These are phyloP conservation scores for Collybia mongolica DNA, from an alignment of 768 basidiomycete species.

Conservation along the genomic window DNA sequence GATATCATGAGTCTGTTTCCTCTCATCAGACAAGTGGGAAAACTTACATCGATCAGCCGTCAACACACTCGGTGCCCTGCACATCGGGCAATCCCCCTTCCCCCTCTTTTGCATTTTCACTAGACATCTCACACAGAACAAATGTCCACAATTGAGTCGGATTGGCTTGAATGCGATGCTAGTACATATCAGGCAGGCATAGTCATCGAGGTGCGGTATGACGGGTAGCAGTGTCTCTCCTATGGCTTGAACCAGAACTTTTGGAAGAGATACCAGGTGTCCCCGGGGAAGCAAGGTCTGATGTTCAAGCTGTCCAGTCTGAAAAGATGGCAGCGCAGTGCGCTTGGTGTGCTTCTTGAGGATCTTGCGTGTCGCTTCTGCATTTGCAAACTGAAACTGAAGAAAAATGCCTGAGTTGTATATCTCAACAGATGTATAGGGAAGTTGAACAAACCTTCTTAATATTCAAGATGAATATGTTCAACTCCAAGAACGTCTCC, in stretches of 20 bases:
- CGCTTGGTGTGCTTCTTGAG: conserved; percentile 94
- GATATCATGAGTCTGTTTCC: conserved; percentile 1
- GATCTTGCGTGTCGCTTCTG: conserved; percentile 89
- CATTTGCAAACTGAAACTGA: conserved; percentile 80
- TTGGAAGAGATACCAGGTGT: conserved; percentile 26
- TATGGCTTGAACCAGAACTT: conserved; percentile 72
- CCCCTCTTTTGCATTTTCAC: conserved; percentile 2
- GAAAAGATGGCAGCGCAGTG: conserved; percentile 72
- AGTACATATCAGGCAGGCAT: conserved; percentile 85
- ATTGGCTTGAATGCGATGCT: conserved; percentile 93
- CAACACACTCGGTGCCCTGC: conserved; percentile 61
- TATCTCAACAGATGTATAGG: background rate
- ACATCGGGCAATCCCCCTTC: conserved; percentile 1
- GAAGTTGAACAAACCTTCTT: conserved; percentile 57
- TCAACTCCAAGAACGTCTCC: conserved; percentile 72
- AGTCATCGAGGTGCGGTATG: conserved; percentile 80
- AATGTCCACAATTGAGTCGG: conserved; percentile 41
- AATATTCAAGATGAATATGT: conserved; percentile 74
- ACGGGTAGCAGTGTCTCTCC: conserved; percentile 81
- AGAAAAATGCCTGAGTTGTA: background rate
- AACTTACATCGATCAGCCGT: conserved; percentile 71
- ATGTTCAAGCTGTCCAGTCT: conserved; percentile 17
- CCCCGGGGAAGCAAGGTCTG: conserved; percentile 13
- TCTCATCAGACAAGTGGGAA: background rate
- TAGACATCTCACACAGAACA: conserved; percentile 5